Evolutionary conservation across 2,329 filamentous ascomycete genomes (phyloP), one percentile per base, ranked within the genome.

Genomic region (Phialophora chinensis): DNA sequence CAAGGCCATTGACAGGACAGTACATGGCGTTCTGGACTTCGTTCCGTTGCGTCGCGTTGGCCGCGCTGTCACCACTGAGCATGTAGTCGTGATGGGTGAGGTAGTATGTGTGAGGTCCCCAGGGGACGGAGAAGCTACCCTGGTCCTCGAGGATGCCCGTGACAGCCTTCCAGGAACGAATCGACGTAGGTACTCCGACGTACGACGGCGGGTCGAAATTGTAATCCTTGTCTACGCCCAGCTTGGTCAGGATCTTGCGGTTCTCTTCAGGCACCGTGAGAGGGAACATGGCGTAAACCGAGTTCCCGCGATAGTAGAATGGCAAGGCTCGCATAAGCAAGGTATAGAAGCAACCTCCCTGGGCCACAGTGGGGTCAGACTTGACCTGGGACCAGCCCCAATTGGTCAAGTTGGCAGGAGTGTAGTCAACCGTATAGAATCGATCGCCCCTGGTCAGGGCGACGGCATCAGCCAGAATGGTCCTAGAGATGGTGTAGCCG

Each of bases 291-390:
- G 80, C 81, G 63, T 84, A 84, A 59, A 84, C 77, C 0, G 81
- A 84, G 66, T 82, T 78, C 0, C 79, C 79, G 29, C 79, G 76
- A 72, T 81, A 84, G 72, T 80, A 80, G 63, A 83, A 80, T 3
- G 83, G 83, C 63, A 85, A 78, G 2, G 82, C 81, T 57, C 82
- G 78, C 65, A 84, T 76, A 66, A 83, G 79, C n/a, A 85, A 76
- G 71, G 83, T 84, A 74, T 84, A 84, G 69, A 84, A 79, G 60
- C 83, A 79, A 56, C 82, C 81, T 49, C 83, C 83, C 52, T 82
- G 79, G 59, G 83, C 82, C 58, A 84, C 78, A 1, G 76, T 74
- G 4, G 76, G 71, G 65, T 79, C 75, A 5, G 74, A 71, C 7
- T 75, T 72, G 56, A 78, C 75, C 67, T 81, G 78, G 25, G 74